Evolutionary conservation across 768 basidiomycete genomes (phyloP).

Genomic region (Daedaleopsis sinensis): DNA sequence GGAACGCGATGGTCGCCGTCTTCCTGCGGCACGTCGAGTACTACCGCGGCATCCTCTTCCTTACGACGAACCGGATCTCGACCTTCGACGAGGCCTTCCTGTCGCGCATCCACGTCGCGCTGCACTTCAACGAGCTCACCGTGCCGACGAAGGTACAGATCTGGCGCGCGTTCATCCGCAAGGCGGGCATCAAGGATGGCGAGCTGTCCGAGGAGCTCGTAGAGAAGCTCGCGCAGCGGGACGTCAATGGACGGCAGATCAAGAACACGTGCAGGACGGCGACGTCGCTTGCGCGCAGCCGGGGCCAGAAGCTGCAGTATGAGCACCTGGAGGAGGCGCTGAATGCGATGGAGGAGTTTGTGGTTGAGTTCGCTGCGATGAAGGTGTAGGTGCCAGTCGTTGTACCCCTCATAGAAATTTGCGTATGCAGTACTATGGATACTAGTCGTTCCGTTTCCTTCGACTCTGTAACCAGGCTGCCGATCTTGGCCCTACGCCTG

Average conservation of each 20-base stretch:
- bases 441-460: too few relatives aligned
- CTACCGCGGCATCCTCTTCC: constrained; percentile 41
- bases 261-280: constrained; percentile 71
- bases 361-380: constrained; percentile 19
- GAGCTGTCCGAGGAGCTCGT: constrained; percentile 44
- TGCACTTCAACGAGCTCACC: constrained; percentile 33
- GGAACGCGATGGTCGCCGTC: constrained; percentile 73
- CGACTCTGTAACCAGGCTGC: too few relatives aligned
- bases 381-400: background rate
- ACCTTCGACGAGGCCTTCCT: constrained; percentile 72
- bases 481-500: too few relatives aligned
- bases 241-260: constrained; percentile 68
- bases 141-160: constrained; percentile 23
- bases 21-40: constrained; percentile 34
- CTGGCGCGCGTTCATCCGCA: constrained; percentile 30
- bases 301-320: constrained; percentile 46
- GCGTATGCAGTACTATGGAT: too few relatives aligned
- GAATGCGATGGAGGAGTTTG: constrained; percentile 58
- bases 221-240: constrained; percentile 45
- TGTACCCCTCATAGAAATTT: too few relatives aligned
- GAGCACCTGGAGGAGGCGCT: constrained; percentile 58
- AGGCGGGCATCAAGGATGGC: constrained; percentile 20
- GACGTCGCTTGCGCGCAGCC: constrained; percentile 54
- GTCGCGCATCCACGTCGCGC: constrained; percentile 61
- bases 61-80: constrained; percentile 45